phyloP scores from a whole-genome alignment of 352 stramenopile species.

The Phytophthora sansomeana region DNA sequence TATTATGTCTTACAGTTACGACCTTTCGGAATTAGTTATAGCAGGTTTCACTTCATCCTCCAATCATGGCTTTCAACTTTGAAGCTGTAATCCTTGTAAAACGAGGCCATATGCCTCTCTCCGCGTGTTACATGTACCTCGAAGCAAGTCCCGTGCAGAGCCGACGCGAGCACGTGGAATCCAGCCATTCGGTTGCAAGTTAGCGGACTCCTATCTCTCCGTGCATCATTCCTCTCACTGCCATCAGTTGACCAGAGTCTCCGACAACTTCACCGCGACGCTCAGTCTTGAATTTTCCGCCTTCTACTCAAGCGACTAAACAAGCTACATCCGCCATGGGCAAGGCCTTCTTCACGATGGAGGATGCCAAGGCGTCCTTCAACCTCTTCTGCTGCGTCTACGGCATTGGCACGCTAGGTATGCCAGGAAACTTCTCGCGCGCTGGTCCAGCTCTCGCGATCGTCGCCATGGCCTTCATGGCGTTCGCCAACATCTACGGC shows the following conservation, averaged over 20 bases:
- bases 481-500: constrained; percentile 28
- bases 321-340: constrained; percentile 11
- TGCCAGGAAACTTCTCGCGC: constrained; percentile 18
- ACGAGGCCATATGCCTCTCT: not conserved
- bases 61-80: constrained; percentile 14
- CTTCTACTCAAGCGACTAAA: constrained; percentile 9
- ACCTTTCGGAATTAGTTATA: constrained; percentile 19
- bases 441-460: constrained; percentile 24
- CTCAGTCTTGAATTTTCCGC: constrained; percentile 27
- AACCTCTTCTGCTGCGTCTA: constrained; percentile 19
- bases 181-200: constrained; percentile 2
- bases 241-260: constrained; percentile 19
- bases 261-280: not conserved
- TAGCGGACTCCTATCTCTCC: not conserved
- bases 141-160: constrained; percentile 1
- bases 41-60: constrained; percentile 7
- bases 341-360: constrained; percentile 31
- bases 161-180: constrained; percentile 5
- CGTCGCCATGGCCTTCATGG: constrained; percentile 31
- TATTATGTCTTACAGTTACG: not conserved
- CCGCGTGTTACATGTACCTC: not conserved
- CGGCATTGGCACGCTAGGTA: constrained; percentile 13
- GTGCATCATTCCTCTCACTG: not conserved
- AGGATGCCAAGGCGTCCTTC: constrained; percentile 18
- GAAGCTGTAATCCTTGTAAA: constrained; percentile 22